Evolutionary conservation across 2,329 filamentous ascomycete genomes (phyloP).

Genomic region (Lachnellula hyalina): DNA sequence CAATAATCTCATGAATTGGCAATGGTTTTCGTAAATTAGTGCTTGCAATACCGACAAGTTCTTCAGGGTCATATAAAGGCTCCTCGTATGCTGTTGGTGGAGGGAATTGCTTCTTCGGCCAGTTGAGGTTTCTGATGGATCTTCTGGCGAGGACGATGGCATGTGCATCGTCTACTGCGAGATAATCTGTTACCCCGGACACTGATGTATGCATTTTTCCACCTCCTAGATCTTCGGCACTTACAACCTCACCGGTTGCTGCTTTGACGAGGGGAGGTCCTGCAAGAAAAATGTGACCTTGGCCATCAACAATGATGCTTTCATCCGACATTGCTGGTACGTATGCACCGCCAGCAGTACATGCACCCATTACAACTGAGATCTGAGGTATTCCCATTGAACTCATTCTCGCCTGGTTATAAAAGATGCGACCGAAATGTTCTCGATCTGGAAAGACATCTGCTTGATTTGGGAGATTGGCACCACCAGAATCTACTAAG

Average conservation of each 20-base stretch:
- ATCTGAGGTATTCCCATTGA: constrained; percentile 85
- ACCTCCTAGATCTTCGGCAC: constrained; percentile 84
- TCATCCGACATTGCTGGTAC: constrained; percentile 97
- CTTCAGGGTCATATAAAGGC: constrained; percentile 72
- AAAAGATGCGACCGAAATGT: constrained; percentile 95
- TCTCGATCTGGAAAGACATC: constrained; percentile 94
- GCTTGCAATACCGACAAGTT: constrained; percentile 83
- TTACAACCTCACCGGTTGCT: constrained; percentile 88
- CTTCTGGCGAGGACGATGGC: constrained; percentile 80
- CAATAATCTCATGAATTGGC: constrained; percentile 84
- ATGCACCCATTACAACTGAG: constrained; percentile 93
- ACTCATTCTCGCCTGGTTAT: constrained; percentile 94
- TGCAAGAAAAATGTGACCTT: constrained; percentile 96
- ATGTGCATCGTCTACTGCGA: constrained; percentile 91
- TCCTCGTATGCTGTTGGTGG: constrained; percentile 55
- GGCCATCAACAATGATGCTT: constrained; percentile 90
- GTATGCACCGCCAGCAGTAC: constrained; percentile 92
- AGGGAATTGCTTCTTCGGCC: constrained; percentile 50
- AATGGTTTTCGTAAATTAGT: constrained; percentile 85
- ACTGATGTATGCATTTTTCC: constrained; percentile 85
- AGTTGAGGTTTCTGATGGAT: constrained; percentile 85
- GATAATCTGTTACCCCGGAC: constrained; percentile 90
- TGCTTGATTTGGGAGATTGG: constrained; percentile 89
- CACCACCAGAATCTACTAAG: constrained; percentile 90
- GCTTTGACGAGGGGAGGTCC: constrained; percentile 94